Evolutionary conservation across 2,329 filamentous ascomycete genomes (phyloP).

Genomic region (Sclerotinia borealis): DNA sequence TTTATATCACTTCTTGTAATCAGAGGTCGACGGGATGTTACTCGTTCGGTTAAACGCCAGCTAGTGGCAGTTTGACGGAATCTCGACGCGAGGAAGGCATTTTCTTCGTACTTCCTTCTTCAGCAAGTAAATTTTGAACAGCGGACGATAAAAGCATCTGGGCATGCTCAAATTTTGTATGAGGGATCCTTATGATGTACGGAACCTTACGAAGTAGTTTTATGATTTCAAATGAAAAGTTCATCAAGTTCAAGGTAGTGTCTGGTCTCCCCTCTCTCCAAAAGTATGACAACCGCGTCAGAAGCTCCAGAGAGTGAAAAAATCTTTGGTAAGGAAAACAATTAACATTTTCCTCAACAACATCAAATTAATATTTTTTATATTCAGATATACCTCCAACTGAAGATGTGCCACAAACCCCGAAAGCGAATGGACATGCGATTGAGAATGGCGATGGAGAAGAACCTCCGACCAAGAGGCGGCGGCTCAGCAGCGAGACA

Average conservation of each 20-base stretch:
- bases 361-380: slow-evolving; percentile 15
- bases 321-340: slow-evolving; percentile 23
- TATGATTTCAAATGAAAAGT: slow-evolving; percentile 50
- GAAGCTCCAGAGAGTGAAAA: slow-evolving; percentile 30
- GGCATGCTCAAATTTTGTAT: slow-evolving; percentile 50
- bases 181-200: slow-evolving; percentile 42
- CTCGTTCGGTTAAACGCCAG: slow-evolving; percentile 20
- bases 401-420: slow-evolving; percentile 20
- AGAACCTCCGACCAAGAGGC: slow-evolving; percentile 57
- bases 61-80: slow-evolving; percentile 17
- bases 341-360: not conserved
- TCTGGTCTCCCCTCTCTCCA: slow-evolving; percentile 24
- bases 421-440: slow-evolving; percentile 30
- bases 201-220: slow-evolving; percentile 49
- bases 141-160: slow-evolving; percentile 40
- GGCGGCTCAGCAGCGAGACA: slow-evolving; percentile 48
- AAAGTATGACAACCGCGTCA: slow-evolving; percentile 34
- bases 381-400: slow-evolving; percentile 22
- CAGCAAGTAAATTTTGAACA: slow-evolving; percentile 4
- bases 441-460: slow-evolving; percentile 33
- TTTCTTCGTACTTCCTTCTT: slow-evolving; percentile 12
- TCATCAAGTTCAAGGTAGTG: slow-evolving; percentile 48
- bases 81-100: slow-evolving; percentile 10
- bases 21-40: slow-evolving; percentile 11
- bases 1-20: not conserved